Percentiles rank a stretch among this genome's conserved stretches.
Conservation (phyloP, 2,329 filamentous ascomycete species). For the Aspergillus japonicus region DNA sequence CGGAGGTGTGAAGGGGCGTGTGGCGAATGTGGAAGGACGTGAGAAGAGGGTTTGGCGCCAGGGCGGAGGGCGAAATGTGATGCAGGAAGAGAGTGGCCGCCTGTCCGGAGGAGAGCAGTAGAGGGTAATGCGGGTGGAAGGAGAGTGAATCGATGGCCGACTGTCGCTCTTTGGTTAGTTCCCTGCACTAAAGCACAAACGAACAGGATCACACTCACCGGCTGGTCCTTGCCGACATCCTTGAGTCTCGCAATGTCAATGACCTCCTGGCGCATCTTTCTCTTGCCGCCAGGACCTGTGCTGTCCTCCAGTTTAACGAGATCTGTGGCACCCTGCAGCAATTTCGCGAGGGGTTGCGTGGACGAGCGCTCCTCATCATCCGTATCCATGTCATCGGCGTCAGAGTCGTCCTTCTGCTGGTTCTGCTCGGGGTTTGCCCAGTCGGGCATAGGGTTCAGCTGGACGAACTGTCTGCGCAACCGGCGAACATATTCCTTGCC, state of each 20-base stretch:
- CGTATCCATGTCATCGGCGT: constrained; percentile 56
- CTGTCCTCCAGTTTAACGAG: constrained; percentile 56
- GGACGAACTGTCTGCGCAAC: constrained; percentile 72
- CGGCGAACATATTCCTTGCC: constrained; percentile 82
- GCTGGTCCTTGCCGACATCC: constrained; percentile 77
- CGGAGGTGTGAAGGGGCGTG: constrained; percentile 79
- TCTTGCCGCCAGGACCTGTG: constrained; percentile 55
- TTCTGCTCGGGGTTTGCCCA: constrained; percentile 56
- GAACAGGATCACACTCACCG: constrained; percentile 44
- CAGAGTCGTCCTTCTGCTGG: constrained; percentile 32
- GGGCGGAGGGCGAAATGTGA: constrained; percentile 75
- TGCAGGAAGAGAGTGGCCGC: constrained; percentile 85
- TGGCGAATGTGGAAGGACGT: constrained; percentile 84
- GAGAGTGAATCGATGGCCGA: constrained; percentile 78
- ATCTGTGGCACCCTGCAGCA: constrained; percentile 72
- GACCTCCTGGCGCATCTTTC: constrained; percentile 79
- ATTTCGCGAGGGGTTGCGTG: constrained; percentile 72
- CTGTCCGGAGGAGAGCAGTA: constrained; percentile 84
- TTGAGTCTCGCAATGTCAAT: constrained; percentile 87
- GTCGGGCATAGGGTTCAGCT: constrained; percentile 60
- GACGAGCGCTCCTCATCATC: constrained; percentile 62
- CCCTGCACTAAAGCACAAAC: background rate
- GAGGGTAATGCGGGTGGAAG: constrained; percentile 85
- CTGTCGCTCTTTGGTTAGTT: constrained; percentile 22
- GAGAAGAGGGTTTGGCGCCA: constrained; percentile 80